Conservation (phyloP, 441 rosid genomes). For the Gossypium armourianum region DNA sequence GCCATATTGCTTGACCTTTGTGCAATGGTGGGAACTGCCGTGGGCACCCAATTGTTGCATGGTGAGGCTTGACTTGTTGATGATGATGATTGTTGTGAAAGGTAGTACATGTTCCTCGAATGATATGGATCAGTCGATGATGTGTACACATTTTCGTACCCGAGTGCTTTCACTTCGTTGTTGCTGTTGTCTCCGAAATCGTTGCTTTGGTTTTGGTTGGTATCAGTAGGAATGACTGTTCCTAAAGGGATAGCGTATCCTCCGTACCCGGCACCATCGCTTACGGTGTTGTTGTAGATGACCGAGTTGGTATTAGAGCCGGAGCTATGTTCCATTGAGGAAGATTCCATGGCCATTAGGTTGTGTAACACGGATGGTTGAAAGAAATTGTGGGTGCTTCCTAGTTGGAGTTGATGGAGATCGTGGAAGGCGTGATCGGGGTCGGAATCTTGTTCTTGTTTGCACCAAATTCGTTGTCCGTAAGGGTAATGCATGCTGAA, state of each 20-base stretch:
- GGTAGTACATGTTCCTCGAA: conserved; percentile 35
- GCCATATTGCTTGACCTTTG: conserved; percentile 32
- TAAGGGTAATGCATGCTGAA: conserved; percentile 31
- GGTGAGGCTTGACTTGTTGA: conserved; percentile 20
- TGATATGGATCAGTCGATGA: conserved; percentile 31
- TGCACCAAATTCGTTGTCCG: conserved; percentile 50
- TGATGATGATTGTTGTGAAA: conserved; percentile 28
- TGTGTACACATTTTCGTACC: conserved; percentile 23
- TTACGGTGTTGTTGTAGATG: conserved; percentile 22
- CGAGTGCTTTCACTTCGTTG: conserved; percentile 22
- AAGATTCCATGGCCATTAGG: conserved; percentile 32
- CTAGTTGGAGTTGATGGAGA: conserved; percentile 28
- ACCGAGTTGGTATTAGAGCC: conserved; percentile 36
- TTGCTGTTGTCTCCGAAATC: conserved; percentile 21
- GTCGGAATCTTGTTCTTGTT: conserved; percentile 51
- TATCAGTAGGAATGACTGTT: conserved; percentile 20
- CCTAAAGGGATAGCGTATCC: conserved; percentile 32
- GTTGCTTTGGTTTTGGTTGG: conserved; percentile 11
- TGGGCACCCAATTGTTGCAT: conserved; percentile 44
- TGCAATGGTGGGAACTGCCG: conserved; percentile 30
- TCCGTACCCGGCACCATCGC: conserved; percentile 14
- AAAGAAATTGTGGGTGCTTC: conserved; percentile 38
- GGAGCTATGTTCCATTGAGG: conserved; percentile 41
- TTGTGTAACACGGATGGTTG: conserved; percentile 33
- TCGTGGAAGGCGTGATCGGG: conserved; percentile 22